These are phyloP conservation scores for Talaromyces borbonicus DNA, from an alignment of 495 filamentous ascomycete species.

Conservation along the genomic window DNA sequence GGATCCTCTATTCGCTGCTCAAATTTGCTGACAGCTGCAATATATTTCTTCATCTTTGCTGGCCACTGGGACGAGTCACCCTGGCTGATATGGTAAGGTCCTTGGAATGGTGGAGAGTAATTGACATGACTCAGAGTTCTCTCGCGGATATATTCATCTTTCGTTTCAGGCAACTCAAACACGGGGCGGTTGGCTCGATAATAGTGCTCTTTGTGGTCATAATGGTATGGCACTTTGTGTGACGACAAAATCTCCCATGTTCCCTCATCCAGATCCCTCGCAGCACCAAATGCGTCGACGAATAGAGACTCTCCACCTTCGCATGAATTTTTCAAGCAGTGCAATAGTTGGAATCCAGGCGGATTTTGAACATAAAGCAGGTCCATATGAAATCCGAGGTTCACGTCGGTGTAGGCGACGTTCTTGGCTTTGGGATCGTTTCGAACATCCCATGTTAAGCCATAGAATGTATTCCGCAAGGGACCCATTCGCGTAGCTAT, in stretches of 20 bases:
- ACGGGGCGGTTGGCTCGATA: slow-evolving; percentile 47
- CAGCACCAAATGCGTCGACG: slow-evolving; percentile 57
- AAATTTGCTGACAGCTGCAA: slow-evolving; percentile 35
- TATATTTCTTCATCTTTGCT: slow-evolving; percentile 7
- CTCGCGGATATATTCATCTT: background rate
- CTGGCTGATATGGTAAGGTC: slow-evolving; percentile 23
- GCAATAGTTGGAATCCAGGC: slow-evolving; percentile 74
- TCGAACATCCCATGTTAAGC: slow-evolving; percentile 78
- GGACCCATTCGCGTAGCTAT: slow-evolving; percentile 65
- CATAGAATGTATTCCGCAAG: slow-evolving; percentile 78
- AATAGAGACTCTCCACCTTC: slow-evolving; percentile 77
- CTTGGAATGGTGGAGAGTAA: slow-evolving; percentile 68
- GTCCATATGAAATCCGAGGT: slow-evolving; percentile 85
- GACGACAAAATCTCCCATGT: slow-evolving; percentile 24
- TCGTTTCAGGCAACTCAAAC: slow-evolving; percentile 29
- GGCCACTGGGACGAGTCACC: background rate
- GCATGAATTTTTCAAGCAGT: slow-evolving; percentile 68
- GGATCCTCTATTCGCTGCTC: slow-evolving; percentile 17
- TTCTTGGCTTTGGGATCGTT: slow-evolving; percentile 72
- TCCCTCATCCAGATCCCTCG: slow-evolving; percentile 13
- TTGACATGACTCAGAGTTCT: slow-evolving; percentile 36
- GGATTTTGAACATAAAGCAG: slow-evolving; percentile 75
- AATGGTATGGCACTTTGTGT: slow-evolving; percentile 51
- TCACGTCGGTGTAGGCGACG: slow-evolving; percentile 75
- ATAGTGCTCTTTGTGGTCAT: slow-evolving; percentile 51